Evolutionary conservation across 164 flowering plant species (phyloP).

Genomic region (Vitis cinerea): DNA sequence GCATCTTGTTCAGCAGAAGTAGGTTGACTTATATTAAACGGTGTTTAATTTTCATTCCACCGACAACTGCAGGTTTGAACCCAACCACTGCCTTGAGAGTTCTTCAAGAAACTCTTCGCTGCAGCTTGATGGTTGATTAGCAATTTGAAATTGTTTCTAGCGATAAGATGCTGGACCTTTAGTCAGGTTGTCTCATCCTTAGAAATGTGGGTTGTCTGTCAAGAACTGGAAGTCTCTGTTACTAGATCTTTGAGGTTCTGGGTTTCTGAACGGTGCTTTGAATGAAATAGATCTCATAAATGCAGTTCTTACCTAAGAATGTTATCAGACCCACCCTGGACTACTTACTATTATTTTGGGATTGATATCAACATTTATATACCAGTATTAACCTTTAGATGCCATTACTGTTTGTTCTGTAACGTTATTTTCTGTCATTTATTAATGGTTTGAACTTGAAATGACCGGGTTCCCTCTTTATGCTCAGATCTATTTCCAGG

Average conservation of each 20-base stretch:
- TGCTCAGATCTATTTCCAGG: constrained; percentile 79
- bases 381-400: too few species aligned
- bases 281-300: not conserved
- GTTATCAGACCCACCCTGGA: too few species aligned
- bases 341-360: too few species aligned
- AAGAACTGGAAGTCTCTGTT: not conserved
- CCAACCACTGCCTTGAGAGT: too few species aligned
- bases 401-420: not conserved
- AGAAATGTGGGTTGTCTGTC: not conserved
- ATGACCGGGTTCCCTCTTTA: constrained; percentile 7
- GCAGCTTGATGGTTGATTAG: too few species aligned
- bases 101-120: too few species aligned
- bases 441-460: not conserved
- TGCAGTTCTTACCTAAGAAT: not conserved
- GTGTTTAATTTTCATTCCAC: too few species aligned
- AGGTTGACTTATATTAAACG: too few species aligned
- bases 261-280: not conserved
- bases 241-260: not conserved
- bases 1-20: too few species aligned
- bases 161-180: not conserved
- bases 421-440: not conserved
- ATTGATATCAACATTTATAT: too few species aligned
- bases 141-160: too few species aligned
- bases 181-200: not conserved
- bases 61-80: too few species aligned